Percentiles rank a stretch among this genome's conserved stretches.
phyloP scores from a whole-genome alignment of 1,139 yeast genomes.

The Pichia sp. region DNA sequence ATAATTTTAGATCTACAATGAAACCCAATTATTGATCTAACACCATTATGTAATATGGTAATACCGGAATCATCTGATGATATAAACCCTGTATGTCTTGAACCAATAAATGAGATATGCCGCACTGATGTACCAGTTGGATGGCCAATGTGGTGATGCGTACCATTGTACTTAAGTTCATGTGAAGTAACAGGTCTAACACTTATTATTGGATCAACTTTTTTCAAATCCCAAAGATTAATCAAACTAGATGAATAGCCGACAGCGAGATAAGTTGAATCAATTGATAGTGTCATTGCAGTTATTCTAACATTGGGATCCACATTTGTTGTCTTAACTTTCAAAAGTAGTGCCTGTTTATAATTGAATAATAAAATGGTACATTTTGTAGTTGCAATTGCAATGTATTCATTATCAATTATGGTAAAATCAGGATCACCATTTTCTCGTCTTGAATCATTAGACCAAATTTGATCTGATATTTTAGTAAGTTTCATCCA shows the following conservation, averaged over 20 bases:
- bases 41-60: constrained; percentile 54
- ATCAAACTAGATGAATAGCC: constrained; percentile 42
- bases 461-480: constrained; percentile 34
- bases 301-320: constrained; percentile 22
- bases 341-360: constrained; percentile 36
- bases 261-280: constrained; percentile 43
- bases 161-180: constrained; percentile 16
- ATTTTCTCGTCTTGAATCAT: constrained; percentile 32
- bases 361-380: constrained; percentile 56
- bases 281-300: constrained; percentile 39
- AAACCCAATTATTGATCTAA: constrained; percentile 46
- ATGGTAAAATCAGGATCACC: constrained; percentile 48
- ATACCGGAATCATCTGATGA: constrained; percentile 57
- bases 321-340: constrained; percentile 15
- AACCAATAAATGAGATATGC: constrained; percentile 48
- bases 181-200: constrained; percentile 31
- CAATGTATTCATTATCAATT: constrained; percentile 43
- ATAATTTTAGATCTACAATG: constrained; percentile 45
- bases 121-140: constrained; percentile 39
- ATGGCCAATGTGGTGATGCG: constrained; percentile 47
- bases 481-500: constrained; percentile 42
- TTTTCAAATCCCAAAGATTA: constrained; percentile 40
- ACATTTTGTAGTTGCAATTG: constrained; percentile 60
- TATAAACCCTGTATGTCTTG: constrained; percentile 50
- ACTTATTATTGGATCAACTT: constrained; percentile 27